phyloP scores from a whole-genome alignment of 805 yeast species.

The Grigorovia humatica region DNA sequence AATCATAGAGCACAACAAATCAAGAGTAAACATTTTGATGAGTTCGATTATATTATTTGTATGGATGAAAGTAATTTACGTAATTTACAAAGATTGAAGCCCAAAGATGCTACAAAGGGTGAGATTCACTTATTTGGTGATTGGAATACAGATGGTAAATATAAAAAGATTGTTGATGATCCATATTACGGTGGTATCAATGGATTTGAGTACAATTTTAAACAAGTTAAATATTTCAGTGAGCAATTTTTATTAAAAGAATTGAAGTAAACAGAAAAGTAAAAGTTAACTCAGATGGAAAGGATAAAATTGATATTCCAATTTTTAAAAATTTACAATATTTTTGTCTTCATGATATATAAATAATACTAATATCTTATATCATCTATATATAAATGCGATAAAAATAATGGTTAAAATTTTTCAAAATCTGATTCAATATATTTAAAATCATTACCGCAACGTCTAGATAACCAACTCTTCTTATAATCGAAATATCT shows the following conservation, averaged over 20 bases:
- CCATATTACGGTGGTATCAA: conserved; percentile 85
- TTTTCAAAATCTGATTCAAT: conserved; percentile 43
- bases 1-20: conserved; percentile 69
- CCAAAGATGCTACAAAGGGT: conserved; percentile 35
- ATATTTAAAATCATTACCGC: conserved; percentile 24
- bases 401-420: conserved; percentile 1
- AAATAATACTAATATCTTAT: background rate
- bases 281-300: no score
- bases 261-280: conserved; percentile 10
- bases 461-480: conserved; percentile 51
- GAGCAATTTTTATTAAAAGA: conserved; percentile 55
- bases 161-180: conserved; percentile 59
- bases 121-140: conserved; percentile 65
- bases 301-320: no score
- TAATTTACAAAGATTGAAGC: conserved; percentile 36
- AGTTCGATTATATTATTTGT: conserved; percentile 59
- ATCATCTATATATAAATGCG: background rate
- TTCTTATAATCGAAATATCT: conserved; percentile 80
- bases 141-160: conserved; percentile 49
- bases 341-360: no score
- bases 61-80: conserved; percentile 57
- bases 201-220: conserved; percentile 73
- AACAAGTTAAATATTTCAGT: conserved; percentile 67
- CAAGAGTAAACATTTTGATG: conserved; percentile 36
- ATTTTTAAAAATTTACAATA: no score